phyloP scores from a whole-genome alignment of 2,329 filamentous ascomycete genomes.

The Claviceps pazoutovae region DNA sequence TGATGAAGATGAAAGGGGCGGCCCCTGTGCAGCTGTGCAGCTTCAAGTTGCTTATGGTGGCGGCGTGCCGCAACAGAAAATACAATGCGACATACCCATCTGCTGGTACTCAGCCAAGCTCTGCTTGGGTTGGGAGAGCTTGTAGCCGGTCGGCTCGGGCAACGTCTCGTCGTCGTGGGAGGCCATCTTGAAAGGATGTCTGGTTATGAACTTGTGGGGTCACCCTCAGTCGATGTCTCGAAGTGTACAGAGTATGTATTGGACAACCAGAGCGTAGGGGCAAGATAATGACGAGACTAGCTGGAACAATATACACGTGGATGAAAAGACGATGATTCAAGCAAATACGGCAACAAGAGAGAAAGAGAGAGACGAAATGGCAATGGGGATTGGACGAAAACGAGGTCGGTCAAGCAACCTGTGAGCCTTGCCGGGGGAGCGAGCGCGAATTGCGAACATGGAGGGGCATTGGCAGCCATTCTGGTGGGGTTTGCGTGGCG shows the following conservation, averaged over 20 bases:
- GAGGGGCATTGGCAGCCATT: constrained; percentile 14
- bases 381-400: not conserved
- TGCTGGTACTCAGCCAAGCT: constrained; percentile 87
- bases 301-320: not conserved
- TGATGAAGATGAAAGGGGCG: not conserved
- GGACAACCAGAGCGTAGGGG: too few species aligned
- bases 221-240: not conserved
- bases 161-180: constrained; percentile 66
- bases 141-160: constrained; percentile 88
- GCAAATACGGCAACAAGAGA: too few species aligned
- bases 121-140: constrained; percentile 93
- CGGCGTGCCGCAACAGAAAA: not conserved
- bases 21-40: not conserved
- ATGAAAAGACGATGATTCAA: not conserved
- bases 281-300: not conserved
- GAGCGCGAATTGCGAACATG: constrained; percentile 17
- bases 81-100: constrained; percentile 52
- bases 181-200: constrained; percentile 34
- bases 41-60: not conserved
- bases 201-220: not conserved
- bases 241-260: not conserved
- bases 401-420: constrained; percentile 6
- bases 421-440: not conserved
- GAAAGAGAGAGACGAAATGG: not conserved
- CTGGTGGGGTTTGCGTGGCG: constrained; percentile 1